Conservation (phyloP, 495 filamentous ascomycete genomes). For the Hypoxylon cercidicola region DNA sequence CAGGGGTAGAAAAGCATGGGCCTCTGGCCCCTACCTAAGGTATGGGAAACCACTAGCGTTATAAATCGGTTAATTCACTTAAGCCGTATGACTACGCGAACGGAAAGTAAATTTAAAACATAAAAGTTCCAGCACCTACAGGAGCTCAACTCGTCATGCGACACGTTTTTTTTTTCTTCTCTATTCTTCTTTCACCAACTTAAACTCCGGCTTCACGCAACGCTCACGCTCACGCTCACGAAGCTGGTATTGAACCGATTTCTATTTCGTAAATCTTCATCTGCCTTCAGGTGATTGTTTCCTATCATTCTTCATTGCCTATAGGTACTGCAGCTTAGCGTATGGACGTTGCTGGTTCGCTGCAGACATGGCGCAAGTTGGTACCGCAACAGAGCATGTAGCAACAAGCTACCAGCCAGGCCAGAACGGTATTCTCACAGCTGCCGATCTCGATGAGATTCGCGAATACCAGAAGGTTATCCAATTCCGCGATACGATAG, state of each 20-base stretch:
- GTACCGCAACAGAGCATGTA: conserved; percentile 27
- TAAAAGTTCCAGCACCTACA: conserved; percentile 27
- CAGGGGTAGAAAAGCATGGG: too few relatives aligned
- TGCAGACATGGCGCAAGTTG: conserved; percentile 39
- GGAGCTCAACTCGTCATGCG: conserved; percentile 31
- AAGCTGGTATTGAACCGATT: conserved; percentile 13
- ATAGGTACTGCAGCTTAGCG: conserved; percentile 13
- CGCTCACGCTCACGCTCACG: conserved; percentile 8
- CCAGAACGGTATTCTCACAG: conserved; percentile 33
- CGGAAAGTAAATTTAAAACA: background rate
- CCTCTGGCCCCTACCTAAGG: too few relatives aligned
- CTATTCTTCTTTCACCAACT: conserved; percentile 9
- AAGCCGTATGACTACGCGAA: too few relatives aligned
- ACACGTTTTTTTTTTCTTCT: conserved; percentile 33
- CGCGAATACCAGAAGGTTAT: conserved; percentile 78
- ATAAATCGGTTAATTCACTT: too few relatives aligned
- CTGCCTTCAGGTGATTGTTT: conserved; percentile 23
- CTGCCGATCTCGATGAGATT: conserved; percentile 52
- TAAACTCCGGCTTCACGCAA: conserved; percentile 7
- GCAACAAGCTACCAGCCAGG: conserved; percentile 22
- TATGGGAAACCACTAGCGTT: too few relatives aligned
- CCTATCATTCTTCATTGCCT: conserved; percentile 8
- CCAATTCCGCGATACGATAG: conserved; percentile 77
- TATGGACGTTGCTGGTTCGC: conserved; percentile 26
- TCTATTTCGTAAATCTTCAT: conserved; percentile 4